Base-by-base conservation (phyloP, 179 eudicot genomes). In the Nepenthes alata region DNA sequence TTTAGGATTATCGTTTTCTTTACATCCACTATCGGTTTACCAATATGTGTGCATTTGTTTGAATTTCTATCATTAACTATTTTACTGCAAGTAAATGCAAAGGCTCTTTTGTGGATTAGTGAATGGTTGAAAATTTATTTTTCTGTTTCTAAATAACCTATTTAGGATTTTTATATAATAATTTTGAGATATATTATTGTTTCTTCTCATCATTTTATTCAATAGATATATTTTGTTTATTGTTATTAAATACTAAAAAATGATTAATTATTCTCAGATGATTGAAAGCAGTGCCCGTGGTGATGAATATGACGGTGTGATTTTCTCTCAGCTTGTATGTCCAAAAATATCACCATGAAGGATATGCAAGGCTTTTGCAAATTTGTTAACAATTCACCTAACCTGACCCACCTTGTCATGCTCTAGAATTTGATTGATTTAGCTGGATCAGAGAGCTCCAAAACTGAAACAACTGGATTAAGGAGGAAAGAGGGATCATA, bases 361-460 rank as follows among this genome's bases (percentile, higher is more conserved):
- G 56, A 41, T 58, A 16, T 16, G 12, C 69, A 45, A 54, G 12
- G 16, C 48, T 60, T 57, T 37, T 37, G 35, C 12, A 12, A 12
- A 35, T 14, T 3, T 7, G 15, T 65, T 37, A 4, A 38, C 38
- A 6, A 2, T 37, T 65, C 60, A 35, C 38, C 47, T 50, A 10
- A 55, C 49, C 35, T 67, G 41, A 39, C 55, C 60, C 54, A 13
- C 38, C 1, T 61, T 16, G 16, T 55, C 53, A 38, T 57, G 62
- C 11, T 69, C 8, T 62, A 91, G 98, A 91, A 91, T 69, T 75
- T 91, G 70, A 91, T 91, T 63, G 98, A 91, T 74, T 71, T 91
- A 57, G 98, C 98, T 71, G 98, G 98, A 74, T 94, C 97, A 16
- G 97, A 90, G 72, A 90, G 97, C 79, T 87, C 97, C 73, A 90